These are phyloP conservation scores for Graphium sp. DNA, from an alignment of 2,329 filamentous ascomycete species.

Conservation along the genomic window DNA sequence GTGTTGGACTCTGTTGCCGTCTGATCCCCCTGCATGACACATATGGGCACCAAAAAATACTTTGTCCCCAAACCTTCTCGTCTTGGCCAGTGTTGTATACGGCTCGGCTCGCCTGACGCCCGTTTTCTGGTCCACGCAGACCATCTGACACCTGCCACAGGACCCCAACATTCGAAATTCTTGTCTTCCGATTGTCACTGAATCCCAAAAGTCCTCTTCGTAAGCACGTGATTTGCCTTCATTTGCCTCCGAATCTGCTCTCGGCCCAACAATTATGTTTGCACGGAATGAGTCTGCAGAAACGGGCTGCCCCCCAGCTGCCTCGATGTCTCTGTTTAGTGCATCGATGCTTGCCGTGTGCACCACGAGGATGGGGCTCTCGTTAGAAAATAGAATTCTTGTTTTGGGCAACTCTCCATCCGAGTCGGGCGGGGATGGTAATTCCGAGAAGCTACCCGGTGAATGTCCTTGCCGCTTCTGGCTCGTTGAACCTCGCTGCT, in stretches of 20 bases:
- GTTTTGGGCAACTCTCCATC: conserved; percentile 24
- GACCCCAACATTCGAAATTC: conserved; percentile 60
- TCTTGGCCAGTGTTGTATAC: conserved; percentile 76
- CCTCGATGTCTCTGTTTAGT: conserved; percentile 60
- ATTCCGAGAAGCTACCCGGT: conserved; percentile 35
- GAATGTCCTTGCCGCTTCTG: conserved; percentile 16
- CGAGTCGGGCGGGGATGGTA: conserved; percentile 38
- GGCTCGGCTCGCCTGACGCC: conserved; percentile 68
- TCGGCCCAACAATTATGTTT: conserved; percentile 61
- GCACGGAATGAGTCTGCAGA: conserved; percentile 67
- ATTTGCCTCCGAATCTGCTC: conserved; percentile 16
- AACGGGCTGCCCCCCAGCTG: conserved; percentile 44
- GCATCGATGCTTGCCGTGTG: conserved; percentile 63
- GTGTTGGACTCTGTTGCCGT: neutral
- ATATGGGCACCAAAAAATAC: conserved; percentile 82
- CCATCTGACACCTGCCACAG: conserved; percentile 88
- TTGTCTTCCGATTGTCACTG: conserved; percentile 46
- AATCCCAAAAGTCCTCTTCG: conserved; percentile 64
- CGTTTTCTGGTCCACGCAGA: conserved; percentile 79
- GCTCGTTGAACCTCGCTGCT: no score
- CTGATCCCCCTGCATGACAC: conserved; percentile 21
- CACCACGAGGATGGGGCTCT: conserved; percentile 80
- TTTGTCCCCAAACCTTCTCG: conserved; percentile 65
- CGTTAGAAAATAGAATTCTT: conserved; percentile 73
- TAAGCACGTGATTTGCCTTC: conserved; percentile 51